Conservation (phyloP, 1,284 basidiomycete species). For the Heterobasidion occidentale region DNA sequence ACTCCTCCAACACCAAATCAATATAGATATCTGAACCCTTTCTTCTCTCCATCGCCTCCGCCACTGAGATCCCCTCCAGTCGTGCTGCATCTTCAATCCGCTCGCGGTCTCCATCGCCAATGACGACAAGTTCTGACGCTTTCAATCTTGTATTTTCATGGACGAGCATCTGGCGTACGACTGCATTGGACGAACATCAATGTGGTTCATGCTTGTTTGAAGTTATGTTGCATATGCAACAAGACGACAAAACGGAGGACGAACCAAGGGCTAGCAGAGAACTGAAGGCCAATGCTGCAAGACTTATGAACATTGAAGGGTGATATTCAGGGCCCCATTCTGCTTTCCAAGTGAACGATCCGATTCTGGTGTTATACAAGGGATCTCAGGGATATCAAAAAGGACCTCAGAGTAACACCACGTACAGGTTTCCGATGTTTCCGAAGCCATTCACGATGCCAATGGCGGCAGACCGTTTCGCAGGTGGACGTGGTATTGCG, state of each 20-base stretch:
- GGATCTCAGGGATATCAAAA: neutral
- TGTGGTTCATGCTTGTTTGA: no score
- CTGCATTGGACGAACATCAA: slow-evolving; percentile 12
- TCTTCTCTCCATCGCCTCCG: slow-evolving; percentile 28
- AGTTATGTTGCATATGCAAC: no score
- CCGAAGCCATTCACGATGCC: slow-evolving; percentile 33
- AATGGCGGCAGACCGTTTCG: slow-evolving; percentile 44
- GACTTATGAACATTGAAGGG: slow-evolving; percentile 29
- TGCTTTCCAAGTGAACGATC: slow-evolving; percentile 30
- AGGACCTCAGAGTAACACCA: neutral
- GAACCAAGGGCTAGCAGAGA: slow-evolving; percentile 21
- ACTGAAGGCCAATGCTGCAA: slow-evolving; percentile 21
- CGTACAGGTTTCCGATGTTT: slow-evolving; percentile 31
- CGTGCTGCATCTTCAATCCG: slow-evolving; percentile 29
- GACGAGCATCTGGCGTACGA: slow-evolving; percentile 26
- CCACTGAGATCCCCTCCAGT: slow-evolving; percentile 27
- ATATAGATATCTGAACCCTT: slow-evolving; percentile 34
- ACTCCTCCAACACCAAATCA: slow-evolving; percentile 9
- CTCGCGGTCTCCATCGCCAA: slow-evolving; percentile 15
- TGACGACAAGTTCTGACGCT: slow-evolving; percentile 23
- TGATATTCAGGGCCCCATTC: slow-evolving; percentile 31
- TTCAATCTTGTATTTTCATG: slow-evolving; percentile 26
- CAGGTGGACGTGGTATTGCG: slow-evolving; percentile 55
- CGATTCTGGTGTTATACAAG: slow-evolving; percentile 18
- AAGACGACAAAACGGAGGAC: neutral